Conservation (phyloP, 129 eudicot genomes). For the Daucus carota region DH1_v3.0 NC_030383.2:44932001-44932500, state of each 20-base stretch:
- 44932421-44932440: neutral
- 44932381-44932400: constrained; percentile 9
- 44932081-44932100: constrained; percentile 12
- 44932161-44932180: constrained; percentile 9
- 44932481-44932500: neutral
- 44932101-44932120: constrained; percentile 20
- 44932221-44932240: constrained; percentile 5
- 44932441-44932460: constrained; percentile 5
- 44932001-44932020: neutral
- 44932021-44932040: constrained; percentile 9
- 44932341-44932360: constrained; percentile 21
- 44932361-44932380: constrained; percentile 12
- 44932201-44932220: constrained; percentile 27
- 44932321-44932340: constrained; percentile 13
- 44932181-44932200: constrained; percentile 23
- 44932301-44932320: constrained; percentile 12
- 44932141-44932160: constrained; percentile 18
- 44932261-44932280: constrained; percentile 11
- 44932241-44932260: constrained; percentile 15
- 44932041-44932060: constrained; percentile 19
- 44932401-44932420: constrained; percentile 6
- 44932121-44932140: constrained; percentile 18
- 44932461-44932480: constrained; percentile 8
- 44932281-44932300: constrained; percentile 4
- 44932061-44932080: constrained; percentile 13